Evolutionary conservation across 1,139 yeast species (phyloP).

Genomic region (Yamadazyma mexicana): DNA sequence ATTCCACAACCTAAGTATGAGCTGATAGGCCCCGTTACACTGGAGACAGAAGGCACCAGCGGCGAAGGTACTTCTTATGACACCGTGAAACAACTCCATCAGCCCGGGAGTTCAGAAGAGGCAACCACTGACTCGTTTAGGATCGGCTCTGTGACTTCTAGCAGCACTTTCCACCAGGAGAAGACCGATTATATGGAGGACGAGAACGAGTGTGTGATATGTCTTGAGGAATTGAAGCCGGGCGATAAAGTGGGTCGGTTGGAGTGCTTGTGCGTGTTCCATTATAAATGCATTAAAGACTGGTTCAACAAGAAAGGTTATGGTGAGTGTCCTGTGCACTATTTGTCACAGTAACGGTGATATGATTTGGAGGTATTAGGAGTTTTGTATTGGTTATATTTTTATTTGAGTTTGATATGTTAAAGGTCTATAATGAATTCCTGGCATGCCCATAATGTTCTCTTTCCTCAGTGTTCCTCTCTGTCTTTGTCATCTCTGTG

Average conservation of each 20-base stretch:
- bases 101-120: background rate
- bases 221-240: constrained; percentile 82
- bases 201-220: constrained; percentile 81
- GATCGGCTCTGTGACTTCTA: constrained; percentile 27
- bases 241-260: constrained; percentile 90
- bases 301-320: constrained; percentile 89
- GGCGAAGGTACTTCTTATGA: constrained; percentile 17
- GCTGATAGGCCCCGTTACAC: constrained; percentile 19
- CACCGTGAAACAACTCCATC: constrained; percentile 11
- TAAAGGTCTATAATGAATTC: too few species aligned
- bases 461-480: constrained; percentile 29
- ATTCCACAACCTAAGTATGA: constrained; percentile 46
- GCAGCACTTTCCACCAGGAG: constrained; percentile 25
- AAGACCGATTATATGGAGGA: constrained; percentile 29
- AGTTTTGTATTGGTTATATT: background rate
- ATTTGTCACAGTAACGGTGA: constrained; percentile 28
- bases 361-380: background rate
- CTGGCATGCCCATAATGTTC: too few species aligned
- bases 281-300: constrained; percentile 81
- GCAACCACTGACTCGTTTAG: constrained; percentile 4
- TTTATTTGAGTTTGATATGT: background rate
- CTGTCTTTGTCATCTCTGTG: constrained; percentile 45
- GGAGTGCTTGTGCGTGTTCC: constrained; percentile 94
- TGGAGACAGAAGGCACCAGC: constrained; percentile 7
- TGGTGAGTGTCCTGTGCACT: constrained; percentile 85